Base-by-base conservation (phyloP, 768 basidiomycete species). In the Phylloporus sp. region DNA sequence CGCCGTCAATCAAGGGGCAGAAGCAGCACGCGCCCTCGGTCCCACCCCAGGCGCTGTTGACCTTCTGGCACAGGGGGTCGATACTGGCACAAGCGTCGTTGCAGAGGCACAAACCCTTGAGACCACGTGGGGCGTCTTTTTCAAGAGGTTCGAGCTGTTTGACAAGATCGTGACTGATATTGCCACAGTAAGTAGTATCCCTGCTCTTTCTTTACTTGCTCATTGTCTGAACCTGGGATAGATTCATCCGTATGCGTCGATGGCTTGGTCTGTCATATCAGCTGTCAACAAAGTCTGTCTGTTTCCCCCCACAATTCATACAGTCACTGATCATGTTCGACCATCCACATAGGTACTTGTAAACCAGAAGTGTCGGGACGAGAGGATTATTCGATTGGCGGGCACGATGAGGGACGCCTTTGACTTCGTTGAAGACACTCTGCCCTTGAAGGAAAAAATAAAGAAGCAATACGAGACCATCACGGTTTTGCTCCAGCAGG, bases 201-300 rank as follows among this genome's bases (percentile, higher is more conserved):
- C 1, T 20, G n/a, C 22, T 39, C 22, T 23, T 11, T 11, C 22
- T 39, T 39, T 15, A 4, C 38, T 23, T 8, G 11, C 38, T 39
- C 34, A 35, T n/a, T 9, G 34, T 20, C 2, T 23, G 38, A 39
- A 39, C 22, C 1, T 39, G 38, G 18, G n/a, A n/a, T 18, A 52
- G 54, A 29, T 52, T n/a, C 50, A 52, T 29, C 54, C 50, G 10
- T 52, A 48, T 45, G 15, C 31, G 3, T 55, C 47, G 2, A 22
- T 53, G 8, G 46, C 43, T 2, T 56, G 29, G 40, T 48, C 50
- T 3, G 28, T 45, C 2, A 45, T 51, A 15, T 51, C 50, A 12
- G 43, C 49, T 16, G 34, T 9, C 4, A 48, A 39, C 23, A 6
- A 48, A 22, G 54, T 48, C 8, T 47, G 50, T 46, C 29, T 3